Conservation (phyloP, 2,329 filamentous ascomycete genomes). For the Amauroascus verrucosus region DNA sequence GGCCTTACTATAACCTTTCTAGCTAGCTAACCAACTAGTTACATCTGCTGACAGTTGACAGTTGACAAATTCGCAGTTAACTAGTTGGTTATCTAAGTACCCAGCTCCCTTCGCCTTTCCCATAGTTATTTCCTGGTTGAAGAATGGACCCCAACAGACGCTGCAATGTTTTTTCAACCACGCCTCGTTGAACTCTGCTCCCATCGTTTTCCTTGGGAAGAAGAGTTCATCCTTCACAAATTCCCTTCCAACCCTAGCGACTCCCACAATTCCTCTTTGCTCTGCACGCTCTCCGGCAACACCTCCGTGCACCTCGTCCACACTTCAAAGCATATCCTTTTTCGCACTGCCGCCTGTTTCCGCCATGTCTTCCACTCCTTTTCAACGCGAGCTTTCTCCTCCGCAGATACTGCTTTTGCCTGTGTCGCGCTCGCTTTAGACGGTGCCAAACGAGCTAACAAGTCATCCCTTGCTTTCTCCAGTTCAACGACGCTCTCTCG, state of each 20-base stretch:
- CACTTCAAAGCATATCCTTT: constrained; percentile 42
- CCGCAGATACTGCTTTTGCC: constrained; percentile 35
- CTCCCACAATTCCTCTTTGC: constrained; percentile 42
- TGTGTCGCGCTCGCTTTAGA: constrained; percentile 31
- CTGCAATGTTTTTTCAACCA: too few species aligned
- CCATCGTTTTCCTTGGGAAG: too few species aligned
- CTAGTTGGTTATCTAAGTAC: too few species aligned
- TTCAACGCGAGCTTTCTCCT: constrained; percentile 41
- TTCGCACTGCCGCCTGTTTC: constrained; percentile 31
- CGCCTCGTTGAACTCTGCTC: too few species aligned
- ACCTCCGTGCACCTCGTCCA: constrained; percentile 42
- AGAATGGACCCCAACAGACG: too few species aligned
- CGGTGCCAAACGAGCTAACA: constrained; percentile 33
- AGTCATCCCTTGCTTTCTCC: constrained; percentile 35
- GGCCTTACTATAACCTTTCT: too few species aligned
- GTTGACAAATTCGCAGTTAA: too few species aligned
- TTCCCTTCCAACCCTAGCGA: constrained; percentile 31
- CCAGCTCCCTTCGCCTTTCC: too few species aligned
- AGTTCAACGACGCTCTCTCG: constrained; percentile 35
- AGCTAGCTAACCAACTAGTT: too few species aligned
- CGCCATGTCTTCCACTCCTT: constrained; percentile 40
- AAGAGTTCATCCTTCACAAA: too few species aligned
- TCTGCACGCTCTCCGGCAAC: constrained; percentile 39
- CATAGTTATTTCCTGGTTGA: too few species aligned
- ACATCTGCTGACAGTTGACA: too few species aligned